Evolutionary conservation across 495 filamentous ascomycete genomes (phyloP).

Genomic region (Saxophila tyrrhenica): DNA sequence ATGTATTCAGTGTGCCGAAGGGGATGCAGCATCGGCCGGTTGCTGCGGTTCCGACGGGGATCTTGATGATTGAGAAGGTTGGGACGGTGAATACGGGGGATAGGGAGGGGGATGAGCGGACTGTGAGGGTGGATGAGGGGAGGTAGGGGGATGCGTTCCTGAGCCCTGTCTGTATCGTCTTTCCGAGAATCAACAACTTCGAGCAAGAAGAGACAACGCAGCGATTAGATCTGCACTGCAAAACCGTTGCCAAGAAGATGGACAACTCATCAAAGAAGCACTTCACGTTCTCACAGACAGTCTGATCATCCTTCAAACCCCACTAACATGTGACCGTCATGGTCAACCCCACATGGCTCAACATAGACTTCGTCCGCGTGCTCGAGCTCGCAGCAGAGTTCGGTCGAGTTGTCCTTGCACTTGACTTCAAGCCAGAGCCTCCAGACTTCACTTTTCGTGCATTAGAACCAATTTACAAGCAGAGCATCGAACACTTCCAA

Average conservation of each 20-base stretch:
- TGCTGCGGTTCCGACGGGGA: slow-evolving; percentile 3
- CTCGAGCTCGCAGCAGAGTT: not conserved
- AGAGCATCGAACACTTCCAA: not conserved
- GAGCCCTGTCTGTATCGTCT: no score
- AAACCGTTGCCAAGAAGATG: not conserved
- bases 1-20: slow-evolving; percentile 16
- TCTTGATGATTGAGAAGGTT: slow-evolving; percentile 11
- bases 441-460: not conserved
- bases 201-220: no score
- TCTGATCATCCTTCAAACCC: no score
- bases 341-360: not conserved
- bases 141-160: not conserved
- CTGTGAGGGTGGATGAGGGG: slow-evolving; percentile 2
- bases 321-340: no score
- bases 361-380: not conserved
- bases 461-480: not conserved
- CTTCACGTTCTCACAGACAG: not conserved
- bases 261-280: not conserved
- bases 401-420: not conserved
- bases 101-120: slow-evolving; percentile 5
- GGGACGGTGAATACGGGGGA: slow-evolving; percentile 12
- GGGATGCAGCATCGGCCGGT: slow-evolving; percentile 18
- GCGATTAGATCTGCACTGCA: not conserved
- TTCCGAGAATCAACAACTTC: no score
- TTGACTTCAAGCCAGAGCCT: not conserved